Evolutionary conservation across 768 basidiomycete species (phyloP).

Genomic region (Rhizopogon salebrosus): DNA sequence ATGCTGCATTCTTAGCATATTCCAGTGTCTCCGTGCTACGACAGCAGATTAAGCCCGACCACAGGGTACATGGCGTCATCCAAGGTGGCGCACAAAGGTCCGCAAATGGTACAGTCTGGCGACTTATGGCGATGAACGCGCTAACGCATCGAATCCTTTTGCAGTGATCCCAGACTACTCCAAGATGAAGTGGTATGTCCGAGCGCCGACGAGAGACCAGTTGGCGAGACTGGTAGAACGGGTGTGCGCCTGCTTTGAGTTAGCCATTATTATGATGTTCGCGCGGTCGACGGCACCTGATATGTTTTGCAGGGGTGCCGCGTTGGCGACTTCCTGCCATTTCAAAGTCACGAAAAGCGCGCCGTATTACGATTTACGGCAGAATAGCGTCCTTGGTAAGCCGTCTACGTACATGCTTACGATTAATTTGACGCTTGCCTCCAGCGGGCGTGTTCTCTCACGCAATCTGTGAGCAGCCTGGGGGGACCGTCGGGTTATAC

Average conservation of each 20-base stretch:
- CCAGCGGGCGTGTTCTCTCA: conserved; percentile 52
- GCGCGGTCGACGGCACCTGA: conserved; percentile 5
- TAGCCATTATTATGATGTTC: conserved; percentile 17
- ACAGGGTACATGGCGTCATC: conserved; percentile 76
- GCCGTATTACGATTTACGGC: conserved; percentile 52
- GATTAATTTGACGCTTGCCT: conserved; percentile 3
- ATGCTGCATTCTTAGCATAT: conserved; percentile 85
- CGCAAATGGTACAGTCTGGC: conserved; percentile 52
- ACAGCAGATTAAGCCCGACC: conserved; percentile 82
- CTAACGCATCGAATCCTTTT: conserved; percentile 3
- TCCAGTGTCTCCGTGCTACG: conserved; percentile 72
- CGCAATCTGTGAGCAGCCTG: conserved; percentile 40
- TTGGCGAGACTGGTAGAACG: conserved; percentile 50
- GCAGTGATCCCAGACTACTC: conserved; percentile 83
- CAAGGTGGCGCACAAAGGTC: conserved; percentile 57
- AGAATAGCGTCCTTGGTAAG: conserved; percentile 53
- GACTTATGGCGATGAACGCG: background rate
- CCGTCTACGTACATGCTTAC: conserved; percentile 3
- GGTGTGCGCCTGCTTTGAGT: conserved; percentile 71
- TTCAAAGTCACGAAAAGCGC: conserved; percentile 36
- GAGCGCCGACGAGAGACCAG: conserved; percentile 61
- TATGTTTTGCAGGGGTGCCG: conserved; percentile 48
- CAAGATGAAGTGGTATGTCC: conserved; percentile 65
- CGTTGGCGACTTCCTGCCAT: conserved; percentile 55
- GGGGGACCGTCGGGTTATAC: conserved; percentile 28